Percentiles rank a stretch among this genome's conserved stretches.
These are phyloP conservation scores for Fragilariopsis cylindrus DNA, from an alignment of 108 stramenopile species.

Conservation along the genomic window DNA sequence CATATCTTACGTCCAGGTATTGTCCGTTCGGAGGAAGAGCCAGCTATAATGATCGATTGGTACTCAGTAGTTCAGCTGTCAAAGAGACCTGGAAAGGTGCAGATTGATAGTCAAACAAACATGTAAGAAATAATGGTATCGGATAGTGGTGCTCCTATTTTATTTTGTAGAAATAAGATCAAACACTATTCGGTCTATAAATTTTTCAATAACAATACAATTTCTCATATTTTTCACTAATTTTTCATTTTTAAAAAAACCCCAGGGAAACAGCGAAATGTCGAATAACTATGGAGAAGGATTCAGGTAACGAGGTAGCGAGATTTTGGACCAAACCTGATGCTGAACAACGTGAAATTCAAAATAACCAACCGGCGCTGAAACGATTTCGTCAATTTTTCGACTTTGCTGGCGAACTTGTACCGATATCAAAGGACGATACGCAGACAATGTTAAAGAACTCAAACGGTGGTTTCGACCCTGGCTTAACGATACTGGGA, in stretches of 20 bases:
- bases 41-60: constrained; percentile 72
- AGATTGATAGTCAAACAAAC: constrained; percentile 61
- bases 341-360: constrained; percentile 14
- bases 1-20: constrained; percentile 12
- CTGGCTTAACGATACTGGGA: constrained; percentile 53
- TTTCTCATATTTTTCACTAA: neutral
- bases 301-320: constrained; percentile 27
- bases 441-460: constrained; percentile 21
- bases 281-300: constrained; percentile 14
- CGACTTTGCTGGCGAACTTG: constrained; percentile 36
- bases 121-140: constrained; percentile 29
- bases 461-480: constrained; percentile 41
- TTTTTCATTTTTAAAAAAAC: neutral
- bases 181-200: neutral
- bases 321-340: constrained; percentile 16
- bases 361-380: constrained; percentile 27
- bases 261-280: constrained; percentile 24
- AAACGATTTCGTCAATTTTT: constrained; percentile 37
- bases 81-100: constrained; percentile 51
- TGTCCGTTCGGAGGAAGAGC: constrained; percentile 1
- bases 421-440: constrained; percentile 33
- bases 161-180: neutral
- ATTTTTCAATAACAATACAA: neutral
- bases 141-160: neutral
- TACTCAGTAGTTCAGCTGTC: constrained; percentile 51